Percentiles rank a stretch among this genome's conserved stretches.
Conservation (phyloP, 305 asterid species). For the Fraxinus sp. region DNA sequence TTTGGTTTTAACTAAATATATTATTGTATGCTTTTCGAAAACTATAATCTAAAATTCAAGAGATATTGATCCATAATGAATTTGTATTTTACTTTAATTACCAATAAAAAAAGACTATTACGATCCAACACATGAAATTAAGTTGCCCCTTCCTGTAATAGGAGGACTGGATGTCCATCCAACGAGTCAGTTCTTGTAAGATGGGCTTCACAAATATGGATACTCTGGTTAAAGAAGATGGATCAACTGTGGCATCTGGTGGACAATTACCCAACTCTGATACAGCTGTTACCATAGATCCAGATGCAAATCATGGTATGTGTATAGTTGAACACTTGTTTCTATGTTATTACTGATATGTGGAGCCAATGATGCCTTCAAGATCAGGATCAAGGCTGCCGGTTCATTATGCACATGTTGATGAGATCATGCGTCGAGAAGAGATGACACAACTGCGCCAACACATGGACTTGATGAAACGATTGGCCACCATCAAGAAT, state of each 20-base stretch:
- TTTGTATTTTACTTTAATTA: no score
- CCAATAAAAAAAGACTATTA: background rate
- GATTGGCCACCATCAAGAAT: background rate
- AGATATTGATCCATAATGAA: no score
- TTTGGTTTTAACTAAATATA: background rate
- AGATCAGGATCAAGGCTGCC: background rate
- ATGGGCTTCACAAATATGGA: constrained; percentile 45
- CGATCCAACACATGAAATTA: background rate
- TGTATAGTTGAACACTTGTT: constrained; percentile 9
- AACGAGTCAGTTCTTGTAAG: constrained; percentile 37
- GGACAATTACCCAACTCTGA: constrained; percentile 50
- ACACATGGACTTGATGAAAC: background rate
- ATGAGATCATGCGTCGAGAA: background rate
- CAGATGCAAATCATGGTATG: constrained; percentile 52
- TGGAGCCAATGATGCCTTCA: background rate
- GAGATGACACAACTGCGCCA: background rate
- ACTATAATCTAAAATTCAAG: background rate
- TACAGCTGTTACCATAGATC: constrained; percentile 38
- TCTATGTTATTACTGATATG: constrained; percentile 9
- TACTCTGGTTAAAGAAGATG: constrained; percentile 48
- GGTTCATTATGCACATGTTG: background rate
- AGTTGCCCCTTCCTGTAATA: background rate
- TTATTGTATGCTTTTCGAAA: no score
- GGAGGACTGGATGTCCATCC: background rate
- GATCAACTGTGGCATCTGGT: constrained; percentile 36